Conservation (phyloP, 768 basidiomycete species). For the Amyloporia xantha region DNA sequence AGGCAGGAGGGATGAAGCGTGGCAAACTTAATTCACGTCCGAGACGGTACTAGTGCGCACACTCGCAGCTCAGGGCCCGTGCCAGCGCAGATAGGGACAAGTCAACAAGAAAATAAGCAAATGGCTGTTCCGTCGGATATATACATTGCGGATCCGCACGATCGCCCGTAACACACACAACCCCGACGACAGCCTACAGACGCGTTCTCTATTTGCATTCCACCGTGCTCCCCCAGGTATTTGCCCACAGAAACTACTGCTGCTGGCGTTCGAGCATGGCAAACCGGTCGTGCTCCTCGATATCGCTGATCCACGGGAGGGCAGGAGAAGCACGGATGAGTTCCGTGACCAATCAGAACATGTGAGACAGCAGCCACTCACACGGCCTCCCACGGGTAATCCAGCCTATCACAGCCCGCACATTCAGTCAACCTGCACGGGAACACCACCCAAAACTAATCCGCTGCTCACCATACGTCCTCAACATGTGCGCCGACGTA, state of each 20-base stretch:
- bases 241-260: not conserved
- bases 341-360: conserved; percentile 12
- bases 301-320: conserved; percentile 41
- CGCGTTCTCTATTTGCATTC: not conserved
- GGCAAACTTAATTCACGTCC: not conserved
- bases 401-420: conserved; percentile 44
- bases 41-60: not conserved
- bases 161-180: too few species aligned
- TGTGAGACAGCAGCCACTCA: conserved; percentile 30
- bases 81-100: not conserved
- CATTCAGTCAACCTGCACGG: conserved; percentile 8
- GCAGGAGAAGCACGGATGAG: conserved; percentile 1
- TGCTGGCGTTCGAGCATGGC: conserved; percentile 29
- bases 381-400: conserved; percentile 82
- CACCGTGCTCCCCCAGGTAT: not conserved
- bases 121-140: not conserved
- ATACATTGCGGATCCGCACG: not conserved
- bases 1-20: not conserved
- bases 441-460: conserved; percentile 7
- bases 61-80: not conserved
- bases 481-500: conserved; percentile 73
- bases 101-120: not conserved
- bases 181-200: not conserved
- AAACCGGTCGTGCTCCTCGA: conserved; percentile 67
- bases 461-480: conserved; percentile 57